phyloP scores from a whole-genome alignment of 2,329 filamentous ascomycete species.

The Penicillium sp. region DNA sequence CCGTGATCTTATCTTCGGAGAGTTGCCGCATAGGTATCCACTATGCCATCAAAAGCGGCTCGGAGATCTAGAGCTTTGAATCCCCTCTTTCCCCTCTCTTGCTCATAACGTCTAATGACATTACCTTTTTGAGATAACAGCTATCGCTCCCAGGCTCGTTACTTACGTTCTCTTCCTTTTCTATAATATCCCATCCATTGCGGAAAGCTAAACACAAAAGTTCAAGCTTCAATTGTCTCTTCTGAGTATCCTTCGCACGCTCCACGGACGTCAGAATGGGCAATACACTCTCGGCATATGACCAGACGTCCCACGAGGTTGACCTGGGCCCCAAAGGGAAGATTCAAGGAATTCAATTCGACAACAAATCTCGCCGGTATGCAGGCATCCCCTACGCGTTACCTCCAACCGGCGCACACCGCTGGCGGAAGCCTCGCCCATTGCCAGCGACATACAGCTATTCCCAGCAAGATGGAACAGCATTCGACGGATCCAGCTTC shows the following conservation, averaged over 20 bases:
- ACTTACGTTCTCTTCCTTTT: not conserved
- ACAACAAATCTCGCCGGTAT: conserved; percentile 29
- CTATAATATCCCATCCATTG: not conserved
- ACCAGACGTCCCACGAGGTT: conserved; percentile 2
- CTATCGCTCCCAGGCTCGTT: not conserved
- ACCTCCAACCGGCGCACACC: conserved; percentile 37
- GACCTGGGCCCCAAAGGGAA: conserved; percentile 3
- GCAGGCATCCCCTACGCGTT: conserved; percentile 42
- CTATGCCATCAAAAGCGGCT: no score
- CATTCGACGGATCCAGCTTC: conserved; percentile 42
- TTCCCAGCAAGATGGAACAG: conserved; percentile 14
- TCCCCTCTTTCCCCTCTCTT: not conserved
- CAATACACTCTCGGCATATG: conserved; percentile 8
- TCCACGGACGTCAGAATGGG: conserved; percentile 1
- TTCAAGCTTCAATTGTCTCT: not conserved
- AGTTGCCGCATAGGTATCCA: no score
- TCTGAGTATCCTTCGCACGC: not conserved
- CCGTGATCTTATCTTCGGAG: no score
- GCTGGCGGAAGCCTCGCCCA: conserved; percentile 42
- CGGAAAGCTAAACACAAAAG: not conserved
- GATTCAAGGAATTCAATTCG: conserved; percentile 20
- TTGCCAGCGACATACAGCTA: conserved; percentile 34
- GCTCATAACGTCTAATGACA: not conserved
- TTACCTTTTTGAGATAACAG: not conserved
- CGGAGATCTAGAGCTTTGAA: not conserved